phyloP scores from a whole-genome alignment of 1,284 basidiomycete species.

The Boletellus deceptivus region DNA sequence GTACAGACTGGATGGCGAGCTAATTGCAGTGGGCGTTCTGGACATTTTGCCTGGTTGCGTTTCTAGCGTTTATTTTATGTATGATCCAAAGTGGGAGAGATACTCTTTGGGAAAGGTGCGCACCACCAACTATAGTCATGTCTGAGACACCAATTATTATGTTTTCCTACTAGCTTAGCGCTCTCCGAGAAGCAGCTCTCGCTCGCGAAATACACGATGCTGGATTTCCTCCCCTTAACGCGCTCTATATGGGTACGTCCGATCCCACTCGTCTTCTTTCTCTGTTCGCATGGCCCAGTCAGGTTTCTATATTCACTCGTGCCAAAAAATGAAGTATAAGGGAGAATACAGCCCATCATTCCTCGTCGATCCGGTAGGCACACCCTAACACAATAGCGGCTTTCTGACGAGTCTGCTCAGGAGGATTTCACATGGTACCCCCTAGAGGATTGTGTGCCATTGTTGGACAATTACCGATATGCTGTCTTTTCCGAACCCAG shows the following conservation, averaged over 20 bases:
- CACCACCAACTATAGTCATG: neutral
- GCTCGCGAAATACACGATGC: slow-evolving; percentile 29
- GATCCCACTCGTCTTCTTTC: neutral
- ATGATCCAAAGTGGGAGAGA: slow-evolving; percentile 75
- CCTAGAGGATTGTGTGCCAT: slow-evolving; percentile 53
- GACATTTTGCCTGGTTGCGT: slow-evolving; percentile 91
- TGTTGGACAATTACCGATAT: slow-evolving; percentile 67
- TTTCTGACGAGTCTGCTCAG: slow-evolving; percentile 35
- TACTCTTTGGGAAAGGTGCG: slow-evolving; percentile 81
- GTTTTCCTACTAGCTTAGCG: slow-evolving; percentile 62
- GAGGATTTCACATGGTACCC: slow-evolving; percentile 74
- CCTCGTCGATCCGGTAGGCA: slow-evolving; percentile 80
- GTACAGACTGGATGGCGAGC: too few species aligned
- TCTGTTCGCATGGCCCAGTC: neutral
- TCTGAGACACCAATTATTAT: slow-evolving; percentile 4
- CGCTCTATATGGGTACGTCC: slow-evolving; percentile 32
- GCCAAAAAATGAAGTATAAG: slow-evolving; percentile 97
- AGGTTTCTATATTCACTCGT: slow-evolving; percentile 63
- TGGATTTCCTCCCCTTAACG: slow-evolving; percentile 46
- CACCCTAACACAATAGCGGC: neutral
- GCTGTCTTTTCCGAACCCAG: slow-evolving; percentile 65
- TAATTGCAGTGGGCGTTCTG: slow-evolving; percentile 87
- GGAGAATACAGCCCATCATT: slow-evolving; percentile 85
- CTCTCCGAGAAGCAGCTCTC: slow-evolving; percentile 75
- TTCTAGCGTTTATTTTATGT: slow-evolving; percentile 96